Base-by-base conservation (phyloP, 2,329 filamentous ascomycete genomes). In the Nothopassalora personata region DNA sequence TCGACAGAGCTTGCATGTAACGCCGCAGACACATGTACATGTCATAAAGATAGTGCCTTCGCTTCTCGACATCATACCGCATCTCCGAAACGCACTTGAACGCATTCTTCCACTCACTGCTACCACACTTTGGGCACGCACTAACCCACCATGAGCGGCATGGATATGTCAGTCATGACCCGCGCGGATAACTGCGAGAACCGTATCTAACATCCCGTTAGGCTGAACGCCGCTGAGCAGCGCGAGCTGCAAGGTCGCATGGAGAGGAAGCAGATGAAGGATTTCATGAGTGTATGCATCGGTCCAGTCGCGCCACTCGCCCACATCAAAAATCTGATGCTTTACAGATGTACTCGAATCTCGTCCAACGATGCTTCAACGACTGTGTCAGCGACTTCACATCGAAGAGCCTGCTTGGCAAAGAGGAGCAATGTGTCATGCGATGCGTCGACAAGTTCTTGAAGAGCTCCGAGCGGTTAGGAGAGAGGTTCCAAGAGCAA, bases 301-400 rank as follows among this genome's bases (percentile, higher is more conserved):
- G 11, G 28, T 1, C 8, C 13, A 49, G 15, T 27, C 5, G 13
- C 3, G 34, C 19, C 4, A 31, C 51, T 11, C 19, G 11, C 11
- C 3, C 10, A n/a, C 28, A 13, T 27, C 11, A 27, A n/a, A 6
- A 15, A 13, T 15, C 46, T 49, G 19, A 49, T 27, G 43, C 9
- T 33, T 45, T 31, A 33, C 53, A 87, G 85, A 86, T 86, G 80
- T 88, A 87, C 76, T 86, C 84, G 71, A 86, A 85, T 78, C 82
- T 90, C 57, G 88, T 91, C 70, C 87, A 91, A 76, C 84, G 87
- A 79, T 99, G 94, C 85, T 99, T 99, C 83, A 87, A 90, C 75
- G 88, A 94, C 77, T 99, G 94, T 82, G 86, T 99, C 78, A 93
- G 92, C 77, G 92, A 97, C 82, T 99, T 99, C 84, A 96, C 92